These are phyloP conservation scores for Prunus kanzakura DNA, from an alignment of 306 rosid genomes.

Conservation along the genomic window DNA sequence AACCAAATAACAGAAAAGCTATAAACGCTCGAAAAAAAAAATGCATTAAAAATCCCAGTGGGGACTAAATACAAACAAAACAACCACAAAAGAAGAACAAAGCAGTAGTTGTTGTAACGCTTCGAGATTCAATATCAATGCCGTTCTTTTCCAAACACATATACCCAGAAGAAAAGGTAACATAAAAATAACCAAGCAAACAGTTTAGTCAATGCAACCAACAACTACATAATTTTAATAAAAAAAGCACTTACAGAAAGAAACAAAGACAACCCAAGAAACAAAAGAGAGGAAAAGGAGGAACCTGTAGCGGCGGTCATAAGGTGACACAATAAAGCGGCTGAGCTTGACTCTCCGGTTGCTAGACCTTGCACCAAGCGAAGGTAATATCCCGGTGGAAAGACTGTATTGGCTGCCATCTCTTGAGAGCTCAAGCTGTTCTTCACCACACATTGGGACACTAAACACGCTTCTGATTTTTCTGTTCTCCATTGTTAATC, in stretches of 20 bases:
- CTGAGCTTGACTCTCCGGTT: constrained; percentile 52
- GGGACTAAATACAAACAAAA: neutral
- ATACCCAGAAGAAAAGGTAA: neutral
- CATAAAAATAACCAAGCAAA: neutral
- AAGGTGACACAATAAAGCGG: constrained; percentile 51
- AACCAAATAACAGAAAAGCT: neutral
- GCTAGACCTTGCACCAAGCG: constrained; percentile 72
- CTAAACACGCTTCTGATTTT: constrained; percentile 28
- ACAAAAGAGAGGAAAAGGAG: neutral
- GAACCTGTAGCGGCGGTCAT: constrained; percentile 80
- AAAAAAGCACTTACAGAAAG: neutral
- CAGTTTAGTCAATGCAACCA: neutral
- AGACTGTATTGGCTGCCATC: constrained; percentile 87
- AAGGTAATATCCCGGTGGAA: constrained; percentile 68
- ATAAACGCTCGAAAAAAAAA: neutral
- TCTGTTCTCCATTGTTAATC: constrained; percentile 14
- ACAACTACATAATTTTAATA: neutral
- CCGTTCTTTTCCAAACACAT: neutral
- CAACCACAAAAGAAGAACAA: neutral
- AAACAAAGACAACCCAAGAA: neutral
- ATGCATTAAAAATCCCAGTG: neutral
- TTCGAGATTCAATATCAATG: constrained; percentile 8
- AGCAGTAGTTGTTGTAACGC: neutral
- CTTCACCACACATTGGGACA: constrained; percentile 49
- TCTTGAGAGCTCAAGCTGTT: constrained; percentile 65